A percentile compares a stretch with the other conserved stretches of the same genome.
phyloP scores from a whole-genome alignment of 2,329 filamentous ascomycete species.

The Periconia sp. region DNA sequence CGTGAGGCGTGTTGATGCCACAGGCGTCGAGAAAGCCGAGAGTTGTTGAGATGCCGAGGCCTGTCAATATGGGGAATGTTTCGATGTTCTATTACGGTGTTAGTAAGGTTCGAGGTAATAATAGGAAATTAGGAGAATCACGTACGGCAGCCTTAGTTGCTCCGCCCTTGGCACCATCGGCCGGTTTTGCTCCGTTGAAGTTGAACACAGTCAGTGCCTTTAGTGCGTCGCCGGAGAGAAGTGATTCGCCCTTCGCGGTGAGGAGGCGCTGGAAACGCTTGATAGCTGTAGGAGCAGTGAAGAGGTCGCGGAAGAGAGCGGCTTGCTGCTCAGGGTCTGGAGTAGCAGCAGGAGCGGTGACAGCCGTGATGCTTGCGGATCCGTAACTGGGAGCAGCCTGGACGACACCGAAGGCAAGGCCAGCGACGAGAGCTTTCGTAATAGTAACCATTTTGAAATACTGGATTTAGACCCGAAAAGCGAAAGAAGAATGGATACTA shows the following conservation, averaged over 20 bases:
- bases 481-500: slow-evolving; percentile 22
- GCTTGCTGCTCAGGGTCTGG: slow-evolving; percentile 22
- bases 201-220: slow-evolving; percentile 66
- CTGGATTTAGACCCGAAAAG: slow-evolving; percentile 20
- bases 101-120: neutral
- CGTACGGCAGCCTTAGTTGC: slow-evolving; percentile 33
- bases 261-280: slow-evolving; percentile 48
- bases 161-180: slow-evolving; percentile 61
- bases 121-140: neutral
- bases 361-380: slow-evolving; percentile 9
- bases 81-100: slow-evolving; percentile 39
- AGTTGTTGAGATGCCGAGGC: slow-evolving; percentile 46
- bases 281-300: slow-evolving; percentile 42
- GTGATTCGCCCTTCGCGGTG: slow-evolving; percentile 30
- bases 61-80: slow-evolving; percentile 49
- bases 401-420: slow-evolving; percentile 37
- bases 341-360: slow-evolving; percentile 16
- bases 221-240: slow-evolving; percentile 40
- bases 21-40: slow-evolving; percentile 51
- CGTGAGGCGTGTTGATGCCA: slow-evolving; percentile 57
- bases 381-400: slow-evolving; percentile 34
- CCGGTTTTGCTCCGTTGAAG: slow-evolving; percentile 52
- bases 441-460: slow-evolving; percentile 42
- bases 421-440: slow-evolving; percentile 40
- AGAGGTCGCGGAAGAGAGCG: slow-evolving; percentile 35